A percentile compares a stretch with the other conserved stretches of the same genome.
Evolutionary conservation across 768 basidiomycete species (phyloP).

Genomic region (Lentinula sp.): DNA sequence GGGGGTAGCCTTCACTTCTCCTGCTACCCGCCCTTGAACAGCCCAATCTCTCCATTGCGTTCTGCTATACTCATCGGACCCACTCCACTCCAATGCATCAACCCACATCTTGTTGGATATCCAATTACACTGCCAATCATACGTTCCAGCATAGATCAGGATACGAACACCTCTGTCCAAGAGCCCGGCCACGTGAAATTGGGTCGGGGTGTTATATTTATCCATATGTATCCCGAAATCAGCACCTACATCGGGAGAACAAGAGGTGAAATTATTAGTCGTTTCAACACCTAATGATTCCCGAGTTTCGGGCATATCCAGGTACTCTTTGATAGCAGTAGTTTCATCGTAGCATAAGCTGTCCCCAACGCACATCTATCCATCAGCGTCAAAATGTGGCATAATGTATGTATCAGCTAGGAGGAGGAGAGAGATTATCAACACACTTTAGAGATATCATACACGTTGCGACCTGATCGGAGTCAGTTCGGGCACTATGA

Average conservation of each 20-base stretch:
- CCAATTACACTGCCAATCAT: conserved; percentile 78
- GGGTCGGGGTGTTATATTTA: conserved; percentile 25
- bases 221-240: conserved; percentile 50
- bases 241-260: conserved; percentile 43
- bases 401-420: background rate
- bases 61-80: conserved; percentile 41
- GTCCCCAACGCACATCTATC: conserved; percentile 10
- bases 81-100: conserved; percentile 68
- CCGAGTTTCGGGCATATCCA: conserved; percentile 39
- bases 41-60: conserved; percentile 55
- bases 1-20: conserved; percentile 34
- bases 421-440: background rate
- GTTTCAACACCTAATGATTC: conserved; percentile 39
- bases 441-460: conserved; percentile 10
- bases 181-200: conserved; percentile 56
- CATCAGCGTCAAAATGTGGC: background rate
- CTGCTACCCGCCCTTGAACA: conserved; percentile 40
- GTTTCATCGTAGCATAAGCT: conserved; percentile 33
- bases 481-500: background rate
- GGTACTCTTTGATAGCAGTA: conserved; percentile 35
- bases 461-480: conserved; percentile 6
- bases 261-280: conserved; percentile 49
- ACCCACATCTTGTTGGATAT: conserved; percentile 75
- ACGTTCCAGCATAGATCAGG: conserved; percentile 48
- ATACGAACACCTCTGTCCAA: conserved; percentile 74